These are phyloP conservation scores for Globisporangium emineosum DNA, from an alignment of 352 stramenopile species.

Conservation along the genomic window DNA sequence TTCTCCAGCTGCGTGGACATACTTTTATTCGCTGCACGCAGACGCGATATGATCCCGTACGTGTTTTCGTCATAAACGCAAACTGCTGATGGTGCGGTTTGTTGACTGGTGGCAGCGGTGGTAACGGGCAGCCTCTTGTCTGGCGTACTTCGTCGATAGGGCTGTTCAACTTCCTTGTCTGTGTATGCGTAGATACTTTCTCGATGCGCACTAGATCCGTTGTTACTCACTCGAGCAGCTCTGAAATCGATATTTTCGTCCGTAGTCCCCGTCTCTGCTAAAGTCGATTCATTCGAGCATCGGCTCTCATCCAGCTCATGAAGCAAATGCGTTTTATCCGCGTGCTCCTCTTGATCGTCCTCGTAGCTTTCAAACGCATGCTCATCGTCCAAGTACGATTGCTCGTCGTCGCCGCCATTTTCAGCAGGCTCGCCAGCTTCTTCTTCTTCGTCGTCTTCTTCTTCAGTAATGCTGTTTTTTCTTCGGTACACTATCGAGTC, in stretches of 20 bases:
- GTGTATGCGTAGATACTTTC: too few species aligned
- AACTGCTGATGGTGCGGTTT: neutral
- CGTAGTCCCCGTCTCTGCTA: neutral
- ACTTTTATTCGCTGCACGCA: slow-evolving; percentile 48
- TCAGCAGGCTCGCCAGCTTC: neutral
- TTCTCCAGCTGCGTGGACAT: slow-evolving; percentile 43
- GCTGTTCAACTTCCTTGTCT: neutral
- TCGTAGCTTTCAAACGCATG: slow-evolving; percentile 40
- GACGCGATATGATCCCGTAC: slow-evolving; percentile 44
- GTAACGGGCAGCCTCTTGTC: neutral
- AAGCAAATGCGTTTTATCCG: neutral
- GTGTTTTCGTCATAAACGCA: slow-evolving; percentile 51
- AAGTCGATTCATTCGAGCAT: neutral
- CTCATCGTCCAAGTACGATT: slow-evolving; percentile 31
- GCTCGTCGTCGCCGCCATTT: slow-evolving; percentile 15
- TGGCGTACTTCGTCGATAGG: neutral
- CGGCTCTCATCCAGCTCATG: neutral
- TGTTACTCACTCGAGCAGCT: neutral
- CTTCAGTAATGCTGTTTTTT: slow-evolving; percentile 10
- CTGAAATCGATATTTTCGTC: neutral
- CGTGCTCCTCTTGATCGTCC: slow-evolving; percentile 11
- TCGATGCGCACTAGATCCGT: neutral
- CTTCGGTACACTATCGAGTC: slow-evolving; percentile 3
- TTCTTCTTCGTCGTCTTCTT: slow-evolving; percentile 6
- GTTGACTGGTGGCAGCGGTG: neutral